Percentiles rank a stretch among this genome's conserved stretches.
These are phyloP conservation scores for Chenopodium berlandieri DNA, from an alignment of 148 eudicot species.

Conservation along the genomic window DNA sequence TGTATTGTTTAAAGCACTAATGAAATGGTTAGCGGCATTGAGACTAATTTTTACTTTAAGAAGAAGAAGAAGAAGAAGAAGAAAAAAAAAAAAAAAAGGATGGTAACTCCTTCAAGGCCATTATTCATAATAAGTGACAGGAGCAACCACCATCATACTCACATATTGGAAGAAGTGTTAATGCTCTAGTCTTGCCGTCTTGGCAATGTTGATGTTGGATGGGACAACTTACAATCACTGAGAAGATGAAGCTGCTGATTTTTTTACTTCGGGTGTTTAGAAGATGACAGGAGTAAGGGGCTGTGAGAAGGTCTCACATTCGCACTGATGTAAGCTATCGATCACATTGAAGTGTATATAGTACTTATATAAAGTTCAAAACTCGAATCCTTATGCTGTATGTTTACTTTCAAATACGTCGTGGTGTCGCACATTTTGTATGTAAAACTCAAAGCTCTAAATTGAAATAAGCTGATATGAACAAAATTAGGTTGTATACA, in stretches of 20 bases:
- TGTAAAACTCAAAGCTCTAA: no score
- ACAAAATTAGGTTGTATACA: no score
- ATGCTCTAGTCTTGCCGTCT: conserved; percentile 1
- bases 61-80: no score
- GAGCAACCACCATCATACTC: no score
- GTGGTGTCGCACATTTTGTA: background rate
- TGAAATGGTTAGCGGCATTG: no score
- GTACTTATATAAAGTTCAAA: no score
- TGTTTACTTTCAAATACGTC: background rate
- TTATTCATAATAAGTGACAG: no score
- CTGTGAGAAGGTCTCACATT: background rate
- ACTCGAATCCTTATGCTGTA: background rate
- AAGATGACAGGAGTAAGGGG: background rate
- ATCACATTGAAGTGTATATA: background rate
- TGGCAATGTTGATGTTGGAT: background rate
- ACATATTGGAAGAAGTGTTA: conserved; percentile 9
- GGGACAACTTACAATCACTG: background rate
- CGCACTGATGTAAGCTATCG: background rate
- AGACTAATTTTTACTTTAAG: no score
- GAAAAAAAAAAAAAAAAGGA: no score
- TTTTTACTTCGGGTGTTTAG: background rate
- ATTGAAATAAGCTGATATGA: no score
- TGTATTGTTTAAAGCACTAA: no score
- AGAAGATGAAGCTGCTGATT: background rate
- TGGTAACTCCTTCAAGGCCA: no score